A percentile compares a stretch with the other conserved stretches of the same genome.
These are phyloP conservation scores for Kurtzmaniella quercitrusa DNA, from an alignment of 1,139 yeast genomes.

Conservation along the genomic window DNA sequence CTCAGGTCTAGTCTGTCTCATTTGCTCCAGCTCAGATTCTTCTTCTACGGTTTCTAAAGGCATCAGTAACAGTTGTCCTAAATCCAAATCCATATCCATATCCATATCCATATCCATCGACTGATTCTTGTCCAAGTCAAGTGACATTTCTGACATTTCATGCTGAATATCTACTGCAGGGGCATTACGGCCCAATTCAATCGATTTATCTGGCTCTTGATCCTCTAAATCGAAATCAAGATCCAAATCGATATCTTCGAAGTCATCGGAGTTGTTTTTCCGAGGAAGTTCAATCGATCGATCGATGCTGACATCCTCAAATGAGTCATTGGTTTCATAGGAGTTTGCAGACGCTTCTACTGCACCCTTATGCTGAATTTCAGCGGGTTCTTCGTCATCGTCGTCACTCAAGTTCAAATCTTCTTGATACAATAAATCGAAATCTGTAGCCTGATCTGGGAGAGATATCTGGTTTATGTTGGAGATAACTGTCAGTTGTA, in stretches of 20 bases:
- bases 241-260: slow-evolving; percentile 37
- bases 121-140: slow-evolving; percentile 18
- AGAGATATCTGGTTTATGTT: slow-evolving; percentile 56
- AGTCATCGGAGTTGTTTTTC: slow-evolving; percentile 16
- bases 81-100: slow-evolving; percentile 14
- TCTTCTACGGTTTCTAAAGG: slow-evolving; percentile 29
- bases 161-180: slow-evolving; percentile 15
- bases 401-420: slow-evolving; percentile 56
- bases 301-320: slow-evolving; percentile 21
- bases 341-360: slow-evolving; percentile 1
- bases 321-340: neutral
- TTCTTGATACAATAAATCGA: slow-evolving; percentile 66
- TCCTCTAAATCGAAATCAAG: slow-evolving; percentile 44
- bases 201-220: slow-evolving; percentile 27
- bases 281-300: slow-evolving; percentile 62
- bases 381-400: slow-evolving; percentile 1
- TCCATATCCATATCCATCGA: slow-evolving; percentile 20
- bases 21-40: slow-evolving; percentile 8
- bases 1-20: slow-evolving; percentile 16
- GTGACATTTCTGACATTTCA: slow-evolving; percentile 23
- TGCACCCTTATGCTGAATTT: neutral
- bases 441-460: slow-evolving; percentile 75
- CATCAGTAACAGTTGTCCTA: slow-evolving; percentile 19
- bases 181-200: slow-evolving; percentile 48
- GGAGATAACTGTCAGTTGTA: slow-evolving; percentile 47